Evolutionary conservation across 139 green algal species (phyloP).

Genomic region (Monoraphidium neglectum): DNA sequence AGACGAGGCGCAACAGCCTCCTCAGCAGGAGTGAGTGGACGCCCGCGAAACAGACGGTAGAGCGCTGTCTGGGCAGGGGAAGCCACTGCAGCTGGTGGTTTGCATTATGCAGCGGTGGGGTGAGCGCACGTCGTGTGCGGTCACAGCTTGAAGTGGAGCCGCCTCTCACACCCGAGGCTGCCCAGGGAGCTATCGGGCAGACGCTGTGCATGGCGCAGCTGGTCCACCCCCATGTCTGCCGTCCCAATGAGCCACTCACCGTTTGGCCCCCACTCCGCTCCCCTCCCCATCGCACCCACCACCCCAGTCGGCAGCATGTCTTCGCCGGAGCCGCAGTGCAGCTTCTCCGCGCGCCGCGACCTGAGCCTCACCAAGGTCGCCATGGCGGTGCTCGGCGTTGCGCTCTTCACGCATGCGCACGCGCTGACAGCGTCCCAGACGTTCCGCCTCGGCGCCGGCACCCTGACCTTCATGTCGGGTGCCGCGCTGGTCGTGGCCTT

Average conservation of each 20-base stretch:
- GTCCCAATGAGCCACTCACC: too few relatives aligned
- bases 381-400: background rate
- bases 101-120: background rate
- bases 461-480: constrained; percentile 21
- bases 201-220: too few relatives aligned
- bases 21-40: background rate
- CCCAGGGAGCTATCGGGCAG: too few relatives aligned
- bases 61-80: too few relatives aligned
- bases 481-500: constrained; percentile 8
- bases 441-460: constrained; percentile 24
- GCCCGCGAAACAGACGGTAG: too few relatives aligned
- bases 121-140: background rate
- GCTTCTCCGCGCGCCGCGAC: background rate
- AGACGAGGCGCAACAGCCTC: background rate
- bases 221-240: too few relatives aligned
- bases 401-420: constrained; percentile 18
- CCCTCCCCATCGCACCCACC: too few relatives aligned
- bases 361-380: constrained; percentile 5
- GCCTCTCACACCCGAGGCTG: too few relatives aligned
- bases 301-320: background rate
- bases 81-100: background rate
- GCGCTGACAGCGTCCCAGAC: background rate
- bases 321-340: constrained; percentile 4
- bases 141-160: background rate
- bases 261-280: too few relatives aligned